Conservation (phyloP, 1,284 basidiomycete genomes). For the Pascua sp. region DNA sequence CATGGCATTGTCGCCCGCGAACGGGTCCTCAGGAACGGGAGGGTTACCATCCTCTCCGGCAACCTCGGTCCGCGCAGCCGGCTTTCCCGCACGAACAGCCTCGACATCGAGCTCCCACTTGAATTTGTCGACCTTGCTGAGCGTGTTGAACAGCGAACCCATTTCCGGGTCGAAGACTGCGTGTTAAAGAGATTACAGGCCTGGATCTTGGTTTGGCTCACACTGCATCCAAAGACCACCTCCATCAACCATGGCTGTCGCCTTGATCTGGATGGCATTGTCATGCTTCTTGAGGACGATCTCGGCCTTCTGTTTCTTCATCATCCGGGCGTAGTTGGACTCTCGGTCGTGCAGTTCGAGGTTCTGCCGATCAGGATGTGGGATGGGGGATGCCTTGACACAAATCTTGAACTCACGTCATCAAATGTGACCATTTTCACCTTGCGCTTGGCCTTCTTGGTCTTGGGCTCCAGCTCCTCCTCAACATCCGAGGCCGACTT, state of each 20-base stretch:
- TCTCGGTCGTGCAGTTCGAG: no score
- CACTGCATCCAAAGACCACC: not conserved
- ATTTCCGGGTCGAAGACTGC: conserved; percentile 34
- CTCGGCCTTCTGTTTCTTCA: not conserved
- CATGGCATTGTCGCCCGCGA: no score
- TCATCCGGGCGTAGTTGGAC: not conserved
- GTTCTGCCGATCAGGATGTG: no score
- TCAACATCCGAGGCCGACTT: no score
- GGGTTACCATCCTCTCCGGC: no score
- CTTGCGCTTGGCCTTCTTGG: no score
- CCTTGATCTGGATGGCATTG: not conserved
- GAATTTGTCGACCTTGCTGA: conserved; percentile 21
- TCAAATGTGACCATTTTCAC: no score
- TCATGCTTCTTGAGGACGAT: not conserved
- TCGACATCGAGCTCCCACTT: conserved; percentile 33
- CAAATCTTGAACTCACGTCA: no score
- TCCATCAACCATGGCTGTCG: not conserved
- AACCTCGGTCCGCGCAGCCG: not conserved
- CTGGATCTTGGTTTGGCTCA: not conserved
- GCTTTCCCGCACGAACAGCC: not conserved
- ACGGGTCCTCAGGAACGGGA: no score
- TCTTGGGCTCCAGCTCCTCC: no score
- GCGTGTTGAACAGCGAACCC: conserved; percentile 19
- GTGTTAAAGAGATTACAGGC: not conserved
- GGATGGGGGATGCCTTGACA: no score